Evolutionary conservation across 352 stramenopile species (phyloP), one percentile per base, ranked within the genome.

Genomic region (Vaucheria bursata): DNA sequence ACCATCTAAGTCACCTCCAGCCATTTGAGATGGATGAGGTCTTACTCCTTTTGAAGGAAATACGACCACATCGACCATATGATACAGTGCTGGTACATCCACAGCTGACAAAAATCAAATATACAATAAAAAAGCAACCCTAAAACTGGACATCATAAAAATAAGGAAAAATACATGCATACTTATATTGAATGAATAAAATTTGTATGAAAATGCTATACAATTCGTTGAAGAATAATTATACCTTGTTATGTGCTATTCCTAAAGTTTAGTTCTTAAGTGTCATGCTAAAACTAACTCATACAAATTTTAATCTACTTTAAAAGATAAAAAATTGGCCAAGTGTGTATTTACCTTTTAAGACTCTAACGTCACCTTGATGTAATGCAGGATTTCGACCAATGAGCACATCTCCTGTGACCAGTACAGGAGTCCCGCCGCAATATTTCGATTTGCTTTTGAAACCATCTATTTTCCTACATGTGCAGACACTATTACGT

Each of bases 11-110:
- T 81, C 76, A 8, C 76, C 76, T 7, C 76, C 76, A n/a, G 45
- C 70, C 76, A 81, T 80, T 73, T 81, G 49, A 0, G 76, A 77
- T 36, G 76, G 76, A 6, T 81, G 64, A 18, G 76, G 76, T 12
- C 76, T 36, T 35, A 12, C 12, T 29, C 37, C 38, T 18, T 31
- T 29, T 4, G 31, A 34, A 29, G 70, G 37, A 33, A 67, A 39
- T 29, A 67, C 31, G 6, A 29, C 18, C 7, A 7, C 34, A 29
- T 75, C 0, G 5, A 73, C 34, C 25, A 71, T 2, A 40, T 73
- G 37, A 32, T 5, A 4, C 70, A 75, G 33, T 6, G 1, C 2
- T 73, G 37, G 49, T 40, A 29, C 39, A 73, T 37, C 32, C 31
- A 38, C 49, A 33, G 70, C 38, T 71, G 25, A 8, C 2, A n/a